phyloP scores from a whole-genome alignment of 306 rosid genomes.

The Biancaea sappan region DNA sequence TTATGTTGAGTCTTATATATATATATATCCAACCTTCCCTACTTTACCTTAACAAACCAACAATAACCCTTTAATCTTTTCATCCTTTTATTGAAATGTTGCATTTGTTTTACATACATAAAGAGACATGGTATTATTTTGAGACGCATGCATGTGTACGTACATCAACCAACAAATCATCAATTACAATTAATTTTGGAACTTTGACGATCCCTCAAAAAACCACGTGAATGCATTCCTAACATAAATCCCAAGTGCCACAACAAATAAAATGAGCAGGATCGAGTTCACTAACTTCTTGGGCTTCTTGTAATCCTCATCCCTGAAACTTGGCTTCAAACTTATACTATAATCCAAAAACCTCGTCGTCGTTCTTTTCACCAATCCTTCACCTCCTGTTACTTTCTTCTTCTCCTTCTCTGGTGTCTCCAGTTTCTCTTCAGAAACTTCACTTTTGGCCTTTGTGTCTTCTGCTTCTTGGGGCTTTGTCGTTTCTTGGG shows the following conservation, averaged over 20 bases:
- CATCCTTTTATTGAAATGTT: background rate
- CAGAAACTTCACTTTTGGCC: background rate
- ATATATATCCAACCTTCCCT: too few species aligned
- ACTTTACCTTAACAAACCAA: too few species aligned
- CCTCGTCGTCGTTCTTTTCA: slow-evolving; percentile 9
- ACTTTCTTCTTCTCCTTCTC: background rate
- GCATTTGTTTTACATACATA: background rate
- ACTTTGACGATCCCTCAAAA: background rate
- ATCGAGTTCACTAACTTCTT: background rate
- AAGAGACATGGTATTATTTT: background rate
- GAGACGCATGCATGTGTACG: background rate
- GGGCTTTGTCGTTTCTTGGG: background rate
- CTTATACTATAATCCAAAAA: slow-evolving; percentile 9
- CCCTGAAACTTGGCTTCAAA: background rate
- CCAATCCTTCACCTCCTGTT: background rate
- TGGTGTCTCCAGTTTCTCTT: background rate
- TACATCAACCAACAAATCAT: background rate
- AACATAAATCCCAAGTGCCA: background rate
- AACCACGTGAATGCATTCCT: background rate
- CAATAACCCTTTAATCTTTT: too few species aligned
- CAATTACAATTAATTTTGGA: background rate
- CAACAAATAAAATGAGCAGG: background rate
- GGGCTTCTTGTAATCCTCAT: background rate
- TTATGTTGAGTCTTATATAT: too few species aligned
- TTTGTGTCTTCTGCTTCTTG: background rate